Percentiles rank a stretch among this genome's conserved stretches.
These are phyloP conservation scores for Tetracladium setigerum DNA, from an alignment of 495 filamentous ascomycete genomes.

Conservation along the genomic window DNA sequence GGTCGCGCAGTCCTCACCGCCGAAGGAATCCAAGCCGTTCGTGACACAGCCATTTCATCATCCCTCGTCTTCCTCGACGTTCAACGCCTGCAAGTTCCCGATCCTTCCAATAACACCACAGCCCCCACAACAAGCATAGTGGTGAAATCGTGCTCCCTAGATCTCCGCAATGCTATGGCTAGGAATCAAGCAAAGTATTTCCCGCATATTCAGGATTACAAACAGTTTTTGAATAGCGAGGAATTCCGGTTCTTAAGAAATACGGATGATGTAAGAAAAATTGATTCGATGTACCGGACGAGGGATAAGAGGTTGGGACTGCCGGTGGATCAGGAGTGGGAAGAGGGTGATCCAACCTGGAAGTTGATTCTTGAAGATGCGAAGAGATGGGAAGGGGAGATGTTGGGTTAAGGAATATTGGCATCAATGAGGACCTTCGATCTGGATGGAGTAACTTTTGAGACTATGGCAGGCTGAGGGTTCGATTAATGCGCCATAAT, in stretches of 20 bases:
- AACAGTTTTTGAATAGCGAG: constrained; percentile 17
- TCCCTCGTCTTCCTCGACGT: constrained; percentile 13
- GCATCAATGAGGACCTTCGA: too few relatives aligned
- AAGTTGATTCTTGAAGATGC: constrained; percentile 8
- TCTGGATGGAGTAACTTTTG: too few relatives aligned
- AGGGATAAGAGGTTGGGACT: constrained; percentile 15
- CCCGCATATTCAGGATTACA: constrained; percentile 17
- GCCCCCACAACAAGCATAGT: not conserved
- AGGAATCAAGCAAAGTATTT: constrained; percentile 22
- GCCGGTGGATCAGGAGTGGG: not conserved
- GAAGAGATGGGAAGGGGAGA: not conserved
- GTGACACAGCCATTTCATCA: not conserved
- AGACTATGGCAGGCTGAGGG: too few relatives aligned
- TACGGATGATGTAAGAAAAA: constrained; percentile 29
- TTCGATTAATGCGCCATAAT: too few relatives aligned
- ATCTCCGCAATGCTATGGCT: not conserved
- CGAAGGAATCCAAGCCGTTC: constrained; percentile 8
- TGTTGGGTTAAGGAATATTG: too few relatives aligned
- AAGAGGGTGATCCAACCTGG: constrained; percentile 7
- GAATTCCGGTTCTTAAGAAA: constrained; percentile 28
- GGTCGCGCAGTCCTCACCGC: constrained; percentile 14
- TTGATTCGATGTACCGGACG: constrained; percentile 35
- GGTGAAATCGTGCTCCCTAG: constrained; percentile 1
- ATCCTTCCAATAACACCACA: not conserved
- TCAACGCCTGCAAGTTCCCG: not conserved